Base-by-base conservation (phyloP, 2,329 filamentous ascomycete genomes). In the Plenodomus biglobosus region DNA sequence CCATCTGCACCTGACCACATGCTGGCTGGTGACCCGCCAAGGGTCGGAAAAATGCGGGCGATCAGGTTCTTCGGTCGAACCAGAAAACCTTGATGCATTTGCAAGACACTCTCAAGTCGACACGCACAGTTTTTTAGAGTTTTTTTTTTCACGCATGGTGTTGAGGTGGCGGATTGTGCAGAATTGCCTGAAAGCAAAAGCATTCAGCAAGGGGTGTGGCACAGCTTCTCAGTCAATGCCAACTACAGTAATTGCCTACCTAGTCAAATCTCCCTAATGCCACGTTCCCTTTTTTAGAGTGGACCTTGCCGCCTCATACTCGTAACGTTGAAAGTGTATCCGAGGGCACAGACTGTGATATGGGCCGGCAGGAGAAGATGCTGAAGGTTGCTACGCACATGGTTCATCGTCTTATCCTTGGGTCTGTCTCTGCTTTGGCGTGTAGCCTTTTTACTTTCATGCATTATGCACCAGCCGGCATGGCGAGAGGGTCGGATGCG, bases 211-310 rank as follows among this genome's bases (percentile, higher is more conserved):
- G 35, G 35, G 35, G 13, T 37, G 35, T 37, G 35, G 35, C 35
- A 37, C 35, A 37, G 35, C 35, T 37, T 37, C 16, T 37, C 35
- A 20, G 18, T 37, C 34, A 44, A 39, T 36, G 19, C 38, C 36
- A 32, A n/a, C n/a, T n/a, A n/a, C n/a, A n/a, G n/a, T n/a, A n/a
- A n/a, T n/a, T n/a, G n/a, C n/a, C n/a, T n/a, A n/a, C n/a, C 42
- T 44, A 44, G 42, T 30, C 37, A 39, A 46, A 40, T 53, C 43
- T 45, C 45, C 40, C 44, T 50, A 52, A 53, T 52, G 49, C 49
- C 46, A 55, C 43, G 52, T 50, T 55, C 38, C 44, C 46, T 47
- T 50, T 48, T 5, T 46, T 55, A 53, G 41, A 50, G 41, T 50
- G 39, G 40, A 46, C 36, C 41, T 39, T 47, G 47, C 50, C 43